These are phyloP conservation scores for Gentiana dahurica DNA, from an alignment of 257 asterid species.

Conservation along the genomic window DNA sequence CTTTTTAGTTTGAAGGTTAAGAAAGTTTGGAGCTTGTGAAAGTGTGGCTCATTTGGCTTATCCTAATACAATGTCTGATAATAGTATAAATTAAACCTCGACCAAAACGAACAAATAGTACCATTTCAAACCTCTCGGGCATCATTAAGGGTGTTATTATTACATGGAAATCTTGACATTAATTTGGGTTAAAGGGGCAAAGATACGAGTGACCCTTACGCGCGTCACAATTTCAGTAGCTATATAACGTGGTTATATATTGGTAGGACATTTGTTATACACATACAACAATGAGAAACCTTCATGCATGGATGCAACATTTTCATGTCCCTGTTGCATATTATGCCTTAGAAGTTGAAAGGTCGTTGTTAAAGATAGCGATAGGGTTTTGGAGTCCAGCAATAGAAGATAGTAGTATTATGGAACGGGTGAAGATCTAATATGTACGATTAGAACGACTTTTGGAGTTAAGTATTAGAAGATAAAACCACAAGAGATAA, in stretches of 20 bases:
- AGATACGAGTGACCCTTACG: conserved; percentile 85
- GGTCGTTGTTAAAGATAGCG: conserved; percentile 72
- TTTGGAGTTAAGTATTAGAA: too few relatives aligned
- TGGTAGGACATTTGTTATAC: conserved; percentile 68
- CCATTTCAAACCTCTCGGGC: conserved; percentile 59
- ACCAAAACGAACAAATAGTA: conserved; percentile 48
- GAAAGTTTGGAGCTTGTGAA: too few relatives aligned
- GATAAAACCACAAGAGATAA: too few relatives aligned
- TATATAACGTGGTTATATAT: conserved; percentile 37
- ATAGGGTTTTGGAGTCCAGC: conserved; percentile 3
- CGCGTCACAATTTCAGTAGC: conserved; percentile 41
- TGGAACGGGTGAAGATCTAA: too few relatives aligned
- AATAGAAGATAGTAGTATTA: too few relatives aligned
- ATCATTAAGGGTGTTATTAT: conserved; percentile 32
- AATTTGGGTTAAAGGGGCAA: conserved; percentile 52
- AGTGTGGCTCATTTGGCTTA: conserved; percentile 36
- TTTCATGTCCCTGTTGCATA: conserved; percentile 83
- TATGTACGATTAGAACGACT: too few relatives aligned
- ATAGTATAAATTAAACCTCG: conserved; percentile 26
- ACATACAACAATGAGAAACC: conserved; percentile 52
- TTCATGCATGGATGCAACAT: conserved; percentile 58
- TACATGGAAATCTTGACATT: conserved; percentile 87
- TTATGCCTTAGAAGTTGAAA: conserved; percentile 68
- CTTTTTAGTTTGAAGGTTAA: too few relatives aligned
- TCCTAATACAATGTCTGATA: conserved; percentile 37